Evolutionary conservation across 2,329 filamentous ascomycete species (phyloP), one percentile per base, ranked within the genome.

Genomic region (Thielaviopsis ethacetica): DNA sequence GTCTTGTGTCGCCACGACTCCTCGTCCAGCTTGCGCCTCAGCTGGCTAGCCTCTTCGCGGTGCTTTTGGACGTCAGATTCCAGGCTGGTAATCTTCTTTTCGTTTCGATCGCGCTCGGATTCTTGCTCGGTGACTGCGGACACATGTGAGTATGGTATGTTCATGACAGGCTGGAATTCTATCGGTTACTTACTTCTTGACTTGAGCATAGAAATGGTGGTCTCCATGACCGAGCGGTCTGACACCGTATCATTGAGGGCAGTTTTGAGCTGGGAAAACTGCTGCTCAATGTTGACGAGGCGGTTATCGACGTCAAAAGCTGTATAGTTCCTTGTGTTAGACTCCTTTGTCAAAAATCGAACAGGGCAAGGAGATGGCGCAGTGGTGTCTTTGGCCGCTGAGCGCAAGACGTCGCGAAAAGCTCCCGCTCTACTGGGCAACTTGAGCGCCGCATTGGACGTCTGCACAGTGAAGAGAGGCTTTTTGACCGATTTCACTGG

Each of bases 231-330:
- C 59, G 80, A 84, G 65, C 81, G 83, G 58, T 88, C 83, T 49
- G 78, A 79, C 12, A 85, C 77, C 22, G 86, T 83, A 34, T 78
- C 78, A 61, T 82, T 82, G 67, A 96, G 82, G 63, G 86, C 84
- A 60, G 84, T 78, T 66, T 85, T 85, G 62, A 97, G 76, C 61
- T 79, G 75, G 54, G 79, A 77, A 67, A 89, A 89, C 66, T 91
- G 78, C 19, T 76, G 75, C 65, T 95, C 88, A 72, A 96, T 84
- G 61, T 83, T 79, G 63, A 84, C 83, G 64, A 96, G 79, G 34
- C 85, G 82, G 62, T 81, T 81, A 65, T 90, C 84, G 64, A 90
- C 82, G 68, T 96, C 89, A 79, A 85, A 91, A 66, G 80, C 86
- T 88, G 79, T 63, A 71, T 75, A 80, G 38, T 68, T 71, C 65